A percentile compares a stretch with the other conserved stretches of the same genome.
These are phyloP conservation scores for Xylariaceae sp. DNA, from an alignment of 2,329 filamentous ascomycete species.

Conservation along the genomic window DNA sequence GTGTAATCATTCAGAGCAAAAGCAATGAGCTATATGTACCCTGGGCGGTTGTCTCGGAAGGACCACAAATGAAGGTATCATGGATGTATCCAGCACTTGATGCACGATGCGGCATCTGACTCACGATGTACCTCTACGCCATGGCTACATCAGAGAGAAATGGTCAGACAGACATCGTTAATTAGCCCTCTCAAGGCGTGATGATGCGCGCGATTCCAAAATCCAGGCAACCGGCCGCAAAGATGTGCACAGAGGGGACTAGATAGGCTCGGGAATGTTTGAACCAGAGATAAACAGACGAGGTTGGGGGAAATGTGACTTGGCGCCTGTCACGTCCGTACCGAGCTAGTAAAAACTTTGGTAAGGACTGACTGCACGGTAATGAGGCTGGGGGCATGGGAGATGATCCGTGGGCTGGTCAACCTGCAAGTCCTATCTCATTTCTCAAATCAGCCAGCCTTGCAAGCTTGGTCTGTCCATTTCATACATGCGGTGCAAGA, in stretches of 20 bases:
- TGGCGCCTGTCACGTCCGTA: slow-evolving; percentile 8
- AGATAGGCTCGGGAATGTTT: too few species aligned
- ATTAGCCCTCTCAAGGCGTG: too few species aligned
- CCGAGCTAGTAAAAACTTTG: background rate
- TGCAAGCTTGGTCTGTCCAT: background rate
- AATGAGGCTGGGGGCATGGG: too few species aligned
- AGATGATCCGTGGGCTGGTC: too few species aligned
- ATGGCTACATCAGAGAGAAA: slow-evolving; percentile 6
- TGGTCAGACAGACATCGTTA: background rate
- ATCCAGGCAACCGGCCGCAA: slow-evolving; percentile 21
- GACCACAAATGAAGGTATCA: background rate
- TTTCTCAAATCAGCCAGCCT: background rate
- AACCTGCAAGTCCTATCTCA: background rate
- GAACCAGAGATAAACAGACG: slow-evolving; percentile 1
- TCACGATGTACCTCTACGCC: slow-evolving; percentile 14
- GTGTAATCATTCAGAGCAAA: too few species aligned
- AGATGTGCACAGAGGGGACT: too few species aligned
- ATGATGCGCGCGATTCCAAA: slow-evolving; percentile 6
- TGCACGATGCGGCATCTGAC: slow-evolving; percentile 5
- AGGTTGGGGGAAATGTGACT: slow-evolving; percentile 11
- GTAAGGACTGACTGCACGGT: too few species aligned
- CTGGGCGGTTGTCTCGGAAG: too few species aligned
- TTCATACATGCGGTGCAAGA: too few species aligned
- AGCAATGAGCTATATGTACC: too few species aligned
- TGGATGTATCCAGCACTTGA: slow-evolving; percentile 1